A percentile compares a stretch with the other conserved stretches of the same genome.
Evolutionary conservation across 371 early-diverging fungal species (phyloP).

Genomic region (Globomyces sp.): DNA sequence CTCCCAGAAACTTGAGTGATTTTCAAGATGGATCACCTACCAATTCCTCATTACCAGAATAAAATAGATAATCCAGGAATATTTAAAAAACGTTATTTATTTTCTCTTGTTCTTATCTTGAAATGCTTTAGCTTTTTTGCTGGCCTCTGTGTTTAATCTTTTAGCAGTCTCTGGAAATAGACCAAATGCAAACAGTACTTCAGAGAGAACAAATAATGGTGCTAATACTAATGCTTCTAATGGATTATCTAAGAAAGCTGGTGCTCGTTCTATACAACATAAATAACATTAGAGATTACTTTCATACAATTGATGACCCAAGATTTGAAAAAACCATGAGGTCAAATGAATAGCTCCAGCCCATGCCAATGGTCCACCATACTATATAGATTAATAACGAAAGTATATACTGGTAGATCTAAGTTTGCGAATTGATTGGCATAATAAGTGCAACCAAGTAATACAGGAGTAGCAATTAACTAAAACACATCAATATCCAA

Average conservation of each 20-base stretch:
- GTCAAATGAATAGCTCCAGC: conserved; percentile 48
- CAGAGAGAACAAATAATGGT: conserved; percentile 5
- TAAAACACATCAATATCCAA: too few relatives aligned
- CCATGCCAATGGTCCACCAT: background rate
- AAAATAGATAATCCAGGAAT: too few relatives aligned
- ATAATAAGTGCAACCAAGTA: conserved; percentile 29
- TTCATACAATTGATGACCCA: conserved; percentile 79
- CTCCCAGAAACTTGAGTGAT: too few relatives aligned
- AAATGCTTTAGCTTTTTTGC: too few relatives aligned
- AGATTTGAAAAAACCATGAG: conserved; percentile 78
- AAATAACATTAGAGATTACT: conserved; percentile 16
- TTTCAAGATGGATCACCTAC: too few relatives aligned
- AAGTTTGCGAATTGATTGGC: background rate
- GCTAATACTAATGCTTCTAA: conserved; percentile 49
- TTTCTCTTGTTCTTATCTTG: too few relatives aligned
- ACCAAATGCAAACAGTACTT: conserved; percentile 3
- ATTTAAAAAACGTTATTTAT: too few relatives aligned
- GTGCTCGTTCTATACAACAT: conserved; percentile 55
- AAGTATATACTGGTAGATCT: too few relatives aligned
- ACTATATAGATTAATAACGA: too few relatives aligned
- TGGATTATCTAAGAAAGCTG: conserved; percentile 75
- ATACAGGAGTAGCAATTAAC: too few relatives aligned
- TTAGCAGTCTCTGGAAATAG: background rate
- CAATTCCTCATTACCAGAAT: too few relatives aligned
- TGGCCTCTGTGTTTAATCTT: background rate